Conservation (phyloP, 257 asterid species). For the Solanum medicagineum region DNA sequence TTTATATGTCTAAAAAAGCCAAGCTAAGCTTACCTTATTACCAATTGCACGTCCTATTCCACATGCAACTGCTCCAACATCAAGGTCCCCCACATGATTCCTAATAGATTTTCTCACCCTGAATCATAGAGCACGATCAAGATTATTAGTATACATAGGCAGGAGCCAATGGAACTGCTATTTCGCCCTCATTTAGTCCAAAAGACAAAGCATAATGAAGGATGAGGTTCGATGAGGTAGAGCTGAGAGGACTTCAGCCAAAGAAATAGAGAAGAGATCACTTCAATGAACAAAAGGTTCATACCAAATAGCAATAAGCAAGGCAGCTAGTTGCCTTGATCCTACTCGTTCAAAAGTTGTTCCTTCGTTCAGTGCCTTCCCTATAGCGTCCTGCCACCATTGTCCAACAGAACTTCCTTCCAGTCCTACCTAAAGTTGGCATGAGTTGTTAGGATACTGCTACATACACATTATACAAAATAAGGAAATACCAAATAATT, state of each 20-base stretch:
- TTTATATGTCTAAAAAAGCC: neutral
- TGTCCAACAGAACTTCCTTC: conserved; percentile 96
- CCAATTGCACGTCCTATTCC: conserved; percentile 98
- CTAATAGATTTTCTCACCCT: conserved; percentile 82
- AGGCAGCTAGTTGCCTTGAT: conserved; percentile 83
- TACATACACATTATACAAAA: neutral
- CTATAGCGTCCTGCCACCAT: conserved; percentile 97
- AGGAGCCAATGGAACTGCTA: neutral
- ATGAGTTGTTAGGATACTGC: neutral
- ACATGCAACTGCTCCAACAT: conserved; percentile 87
- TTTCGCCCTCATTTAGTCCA: neutral
- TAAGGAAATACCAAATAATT: neutral
- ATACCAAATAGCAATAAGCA: conserved; percentile 88
- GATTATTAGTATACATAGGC: neutral
- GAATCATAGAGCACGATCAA: neutral
- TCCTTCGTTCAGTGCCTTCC: conserved; percentile 81
- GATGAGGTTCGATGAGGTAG: neutral
- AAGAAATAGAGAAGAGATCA: neutral
- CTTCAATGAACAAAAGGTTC: neutral
- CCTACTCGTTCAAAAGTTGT: conserved; percentile 80
- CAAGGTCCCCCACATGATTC: conserved; percentile 74
- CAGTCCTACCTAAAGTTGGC: conserved; percentile 81
- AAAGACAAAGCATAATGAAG: neutral
- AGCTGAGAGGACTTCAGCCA: neutral
- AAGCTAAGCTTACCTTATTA: conserved; percentile 52